Evolutionary conservation across 768 basidiomycete genomes (phyloP).

Genomic region (Termitomyces sp.): DNA sequence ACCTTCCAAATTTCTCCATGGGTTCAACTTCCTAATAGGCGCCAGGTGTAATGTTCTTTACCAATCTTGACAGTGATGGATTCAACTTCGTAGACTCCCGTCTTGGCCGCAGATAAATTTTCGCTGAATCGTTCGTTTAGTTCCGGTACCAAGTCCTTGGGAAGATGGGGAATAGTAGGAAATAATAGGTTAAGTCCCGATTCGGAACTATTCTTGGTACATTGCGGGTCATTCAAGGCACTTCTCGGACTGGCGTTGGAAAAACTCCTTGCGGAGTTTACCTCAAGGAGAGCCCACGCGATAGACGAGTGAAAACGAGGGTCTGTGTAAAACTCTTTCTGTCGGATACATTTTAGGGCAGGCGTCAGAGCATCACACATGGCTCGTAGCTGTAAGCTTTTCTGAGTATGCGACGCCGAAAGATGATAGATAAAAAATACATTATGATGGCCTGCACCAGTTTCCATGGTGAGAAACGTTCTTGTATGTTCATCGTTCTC

Average conservation of each 20-base stretch:
- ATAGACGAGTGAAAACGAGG: constrained; percentile 90
- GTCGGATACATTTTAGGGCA: constrained; percentile 52
- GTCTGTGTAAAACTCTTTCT: constrained; percentile 72
- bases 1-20: not conserved
- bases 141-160: constrained; percentile 36
- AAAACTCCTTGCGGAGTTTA: not conserved
- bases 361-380: constrained; percentile 57
- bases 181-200: constrained; percentile 23
- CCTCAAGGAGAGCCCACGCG: constrained; percentile 74
- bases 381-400: constrained; percentile 45
- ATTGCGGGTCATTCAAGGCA: constrained; percentile 6
- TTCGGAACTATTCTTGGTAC: constrained; percentile 9
- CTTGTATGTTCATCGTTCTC: constrained; percentile 79
- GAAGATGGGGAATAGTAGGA: constrained; percentile 48
- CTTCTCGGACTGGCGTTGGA: constrained; percentile 1
- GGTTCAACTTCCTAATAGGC: constrained; percentile 22
- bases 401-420: not conserved
- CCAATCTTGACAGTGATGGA: constrained; percentile 66
- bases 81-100: constrained; percentile 48
- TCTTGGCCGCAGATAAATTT: constrained; percentile 34
- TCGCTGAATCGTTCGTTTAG: constrained; percentile 47
- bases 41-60: constrained; percentile 54
- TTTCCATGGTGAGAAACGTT: constrained; percentile 74
- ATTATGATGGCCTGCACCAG: constrained; percentile 80
- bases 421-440: constrained; percentile 31